Evolutionary conservation across 495 filamentous ascomycete species (phyloP).

Genomic region (Aspergillus funiculosus): DNA sequence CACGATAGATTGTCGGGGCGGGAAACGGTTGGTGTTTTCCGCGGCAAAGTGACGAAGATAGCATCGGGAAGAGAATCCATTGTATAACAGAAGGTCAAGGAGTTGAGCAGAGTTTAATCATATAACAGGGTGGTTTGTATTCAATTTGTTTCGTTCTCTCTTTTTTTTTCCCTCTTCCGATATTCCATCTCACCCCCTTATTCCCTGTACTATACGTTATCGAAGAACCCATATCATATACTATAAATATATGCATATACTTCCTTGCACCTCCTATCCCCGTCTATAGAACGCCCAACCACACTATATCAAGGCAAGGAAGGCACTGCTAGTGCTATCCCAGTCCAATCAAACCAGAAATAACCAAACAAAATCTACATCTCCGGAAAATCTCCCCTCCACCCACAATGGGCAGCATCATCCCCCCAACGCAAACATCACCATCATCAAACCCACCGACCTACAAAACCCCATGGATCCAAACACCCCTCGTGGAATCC

Average conservation of each 20-base stretch:
- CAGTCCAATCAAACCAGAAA: no score
- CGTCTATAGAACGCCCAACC: no score
- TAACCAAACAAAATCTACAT: neutral
- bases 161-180: constrained; percentile 7
- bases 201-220: no score
- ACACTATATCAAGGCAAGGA: no score
- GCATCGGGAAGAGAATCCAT: constrained; percentile 18
- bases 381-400: neutral
- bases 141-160: constrained; percentile 1
- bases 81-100: constrained; percentile 33
- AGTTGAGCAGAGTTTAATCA: constrained; percentile 9
- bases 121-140: constrained; percentile 15
- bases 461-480: constrained; percentile 56
- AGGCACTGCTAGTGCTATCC: no score
- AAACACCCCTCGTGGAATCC: constrained; percentile 68
- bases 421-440: constrained; percentile 18
- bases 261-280: no score
- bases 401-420: constrained; percentile 26
- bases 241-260: no score
- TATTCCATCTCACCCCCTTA: no score
- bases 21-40: constrained; percentile 35
- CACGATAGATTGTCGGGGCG: constrained; percentile 27
- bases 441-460: constrained; percentile 30
- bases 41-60: constrained; percentile 29
- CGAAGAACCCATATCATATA: neutral